Evolutionary conservation across 441 rosid species (phyloP).

Genomic region (Arabidopsis hybrid): DNA sequence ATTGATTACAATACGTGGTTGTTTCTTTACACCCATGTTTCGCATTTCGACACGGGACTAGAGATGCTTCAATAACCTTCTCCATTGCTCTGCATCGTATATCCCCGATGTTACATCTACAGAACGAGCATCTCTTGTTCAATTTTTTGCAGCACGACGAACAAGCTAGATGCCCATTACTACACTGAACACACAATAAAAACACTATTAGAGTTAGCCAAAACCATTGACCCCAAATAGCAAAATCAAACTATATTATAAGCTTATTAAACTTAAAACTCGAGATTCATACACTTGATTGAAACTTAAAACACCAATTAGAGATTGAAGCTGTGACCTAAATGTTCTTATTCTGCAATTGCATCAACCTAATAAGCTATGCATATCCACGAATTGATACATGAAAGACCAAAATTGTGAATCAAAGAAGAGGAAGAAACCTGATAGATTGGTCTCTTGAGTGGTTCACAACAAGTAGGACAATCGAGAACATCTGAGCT

Average conservation of each 20-base stretch:
- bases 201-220: constrained; percentile 9
- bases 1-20: constrained; percentile 42
- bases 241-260: neutral
- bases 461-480: constrained; percentile 33
- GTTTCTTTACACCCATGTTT: constrained; percentile 55
- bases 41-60: constrained; percentile 49
- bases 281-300: neutral
- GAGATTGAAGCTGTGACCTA: neutral
- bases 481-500: constrained; percentile 25
- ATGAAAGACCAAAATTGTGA: neutral
- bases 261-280: neutral
- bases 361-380: neutral
- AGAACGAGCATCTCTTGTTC: constrained; percentile 56
- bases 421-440: neutral
- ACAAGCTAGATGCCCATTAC: constrained; percentile 69
- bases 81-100: constrained; percentile 68
- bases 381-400: neutral
- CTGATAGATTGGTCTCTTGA: constrained; percentile 34
- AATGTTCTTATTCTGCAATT: neutral
- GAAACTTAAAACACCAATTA: neutral
- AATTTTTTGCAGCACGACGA: constrained; percentile 55
- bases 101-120: constrained; percentile 59
- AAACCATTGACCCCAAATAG: neutral
- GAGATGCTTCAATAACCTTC: constrained; percentile 60
- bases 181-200: constrained; percentile 53